These are phyloP conservation scores for Trapa incisa DNA, from an alignment of 345 rosid species.

Conservation along the genomic window DNA sequence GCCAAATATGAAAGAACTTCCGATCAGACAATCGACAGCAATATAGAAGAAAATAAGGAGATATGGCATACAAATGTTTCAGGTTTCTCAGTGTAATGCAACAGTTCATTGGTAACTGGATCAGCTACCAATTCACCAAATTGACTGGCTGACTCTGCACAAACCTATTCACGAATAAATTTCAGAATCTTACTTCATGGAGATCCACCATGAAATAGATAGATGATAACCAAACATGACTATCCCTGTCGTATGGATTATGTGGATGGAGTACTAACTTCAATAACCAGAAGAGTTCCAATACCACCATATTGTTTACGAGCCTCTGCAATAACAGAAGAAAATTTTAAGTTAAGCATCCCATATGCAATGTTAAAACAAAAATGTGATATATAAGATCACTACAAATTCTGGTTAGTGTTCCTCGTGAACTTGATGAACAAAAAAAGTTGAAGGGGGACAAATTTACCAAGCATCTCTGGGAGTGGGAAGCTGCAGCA, in stretches of 20 bases:
- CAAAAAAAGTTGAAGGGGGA: background rate
- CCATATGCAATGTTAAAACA: slow-evolving; percentile 4
- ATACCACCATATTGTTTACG: slow-evolving; percentile 66
- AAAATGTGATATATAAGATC: background rate
- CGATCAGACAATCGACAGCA: background rate
- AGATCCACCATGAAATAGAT: background rate
- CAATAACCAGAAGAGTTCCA: slow-evolving; percentile 79
- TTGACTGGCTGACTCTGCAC: slow-evolving; percentile 81
- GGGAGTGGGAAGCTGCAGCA: slow-evolving; percentile 92
- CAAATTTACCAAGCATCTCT: slow-evolving; percentile 62
- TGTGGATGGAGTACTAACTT: slow-evolving; percentile 31
- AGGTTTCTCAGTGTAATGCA: slow-evolving; percentile 95
- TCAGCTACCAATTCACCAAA: slow-evolving; percentile 94
- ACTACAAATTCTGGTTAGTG: background rate
- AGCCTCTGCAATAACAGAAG: slow-evolving; percentile 42
- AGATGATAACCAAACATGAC: background rate
- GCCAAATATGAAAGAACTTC: background rate
- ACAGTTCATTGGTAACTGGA: slow-evolving; percentile 71
- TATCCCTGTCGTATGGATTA: background rate
- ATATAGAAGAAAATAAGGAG: background rate
- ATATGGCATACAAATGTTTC: slow-evolving; percentile 75
- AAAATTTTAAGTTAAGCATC: slow-evolving; percentile 5
- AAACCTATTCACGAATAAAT: slow-evolving; percentile 35
- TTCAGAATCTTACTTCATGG: background rate
- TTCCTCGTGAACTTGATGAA: background rate